Evolutionary conservation across 768 basidiomycete genomes (phyloP).

Genomic region (Trametes elegans): DNA sequence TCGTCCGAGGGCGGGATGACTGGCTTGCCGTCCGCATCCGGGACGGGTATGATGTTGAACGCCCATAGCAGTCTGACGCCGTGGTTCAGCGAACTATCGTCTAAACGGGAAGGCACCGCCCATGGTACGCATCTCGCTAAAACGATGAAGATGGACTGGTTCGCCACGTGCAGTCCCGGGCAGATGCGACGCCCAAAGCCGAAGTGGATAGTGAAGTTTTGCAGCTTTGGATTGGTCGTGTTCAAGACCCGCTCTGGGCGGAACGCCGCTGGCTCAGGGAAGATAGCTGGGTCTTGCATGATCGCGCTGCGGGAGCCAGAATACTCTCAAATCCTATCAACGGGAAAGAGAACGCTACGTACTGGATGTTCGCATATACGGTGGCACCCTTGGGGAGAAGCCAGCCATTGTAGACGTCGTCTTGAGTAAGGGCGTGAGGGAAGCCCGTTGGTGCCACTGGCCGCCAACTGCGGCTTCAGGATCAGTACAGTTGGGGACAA

Average conservation of each 20-base stretch:
- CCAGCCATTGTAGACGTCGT: conserved; percentile 26
- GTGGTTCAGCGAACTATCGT: no score
- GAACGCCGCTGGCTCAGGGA: conserved; percentile 25
- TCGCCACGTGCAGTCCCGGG: conserved; percentile 20
- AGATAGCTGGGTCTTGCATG: conserved; percentile 18
- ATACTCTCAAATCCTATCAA: not conserved
- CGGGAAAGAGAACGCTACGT: not conserved
- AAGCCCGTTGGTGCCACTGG: conserved; percentile 8
- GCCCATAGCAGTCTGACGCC: conserved; percentile 22
- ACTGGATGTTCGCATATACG: conserved; percentile 13
- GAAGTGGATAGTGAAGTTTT: conserved; percentile 19
- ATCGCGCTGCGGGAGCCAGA: conserved; percentile 8
- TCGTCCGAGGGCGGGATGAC: conserved; percentile 1
- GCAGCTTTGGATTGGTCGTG: conserved; percentile 13
- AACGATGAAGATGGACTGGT: conserved; percentile 14
- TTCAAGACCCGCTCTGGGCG: conserved; percentile 25
- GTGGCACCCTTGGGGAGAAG: conserved; percentile 30
- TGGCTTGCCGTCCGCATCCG: not conserved
- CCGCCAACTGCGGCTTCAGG: not conserved
- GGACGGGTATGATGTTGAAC: conserved; percentile 13
- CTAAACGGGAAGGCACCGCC: no score
- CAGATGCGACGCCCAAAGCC: conserved; percentile 25
- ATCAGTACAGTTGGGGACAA: not conserved
- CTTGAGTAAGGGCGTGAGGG: conserved; percentile 20
- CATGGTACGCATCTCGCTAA: conserved; percentile 11